These are phyloP conservation scores for Tylopilus sp. DNA, from an alignment of 768 basidiomycete species.

Conservation along the genomic window DNA sequence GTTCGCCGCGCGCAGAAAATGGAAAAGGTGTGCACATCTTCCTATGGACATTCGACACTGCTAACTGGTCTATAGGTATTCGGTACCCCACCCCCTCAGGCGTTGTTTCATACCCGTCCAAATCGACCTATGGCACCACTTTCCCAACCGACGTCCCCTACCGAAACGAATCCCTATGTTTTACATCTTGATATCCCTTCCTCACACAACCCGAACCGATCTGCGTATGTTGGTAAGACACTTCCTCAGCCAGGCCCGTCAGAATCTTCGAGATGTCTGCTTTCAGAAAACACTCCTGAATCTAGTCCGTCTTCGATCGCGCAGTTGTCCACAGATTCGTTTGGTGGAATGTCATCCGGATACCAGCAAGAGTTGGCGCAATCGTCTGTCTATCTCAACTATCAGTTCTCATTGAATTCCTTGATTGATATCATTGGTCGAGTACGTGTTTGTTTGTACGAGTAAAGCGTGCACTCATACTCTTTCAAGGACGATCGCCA, in stretches of 20 bases:
- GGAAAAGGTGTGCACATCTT: constrained; percentile 65
- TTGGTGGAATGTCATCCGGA: constrained; percentile 13
- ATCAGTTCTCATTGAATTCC: constrained; percentile 79
- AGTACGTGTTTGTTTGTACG: constrained; percentile 49
- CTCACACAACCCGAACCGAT: constrained; percentile 44
- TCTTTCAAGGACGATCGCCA: constrained; percentile 62
- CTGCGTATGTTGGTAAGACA: constrained; percentile 48
- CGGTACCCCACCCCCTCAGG: constrained; percentile 66
- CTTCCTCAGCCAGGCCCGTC: constrained; percentile 53
- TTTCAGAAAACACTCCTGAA: constrained; percentile 28
- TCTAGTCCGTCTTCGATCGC: constrained; percentile 19
- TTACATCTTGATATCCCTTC: constrained; percentile 21
- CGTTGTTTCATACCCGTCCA: constrained; percentile 68
- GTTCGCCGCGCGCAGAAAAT: constrained; percentile 81
- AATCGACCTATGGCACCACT: constrained; percentile 33
- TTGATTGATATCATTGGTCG: constrained; percentile 75
- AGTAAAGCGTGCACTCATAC: no score
- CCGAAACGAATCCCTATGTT: constrained; percentile 15
- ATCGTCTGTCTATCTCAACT: constrained; percentile 67
- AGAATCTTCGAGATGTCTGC: constrained; percentile 55
- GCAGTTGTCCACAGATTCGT: constrained; percentile 21
- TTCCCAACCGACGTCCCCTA: constrained; percentile 27
- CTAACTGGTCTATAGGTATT: constrained; percentile 54
- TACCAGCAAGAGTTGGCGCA: constrained; percentile 24
- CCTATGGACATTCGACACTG: neutral